A percentile compares a stretch with the other conserved stretches of the same genome.
These are phyloP conservation scores for Coniosporium apollinis DNA, from an alignment of 495 filamentous ascomycete species.

Conservation along the genomic window DNA sequence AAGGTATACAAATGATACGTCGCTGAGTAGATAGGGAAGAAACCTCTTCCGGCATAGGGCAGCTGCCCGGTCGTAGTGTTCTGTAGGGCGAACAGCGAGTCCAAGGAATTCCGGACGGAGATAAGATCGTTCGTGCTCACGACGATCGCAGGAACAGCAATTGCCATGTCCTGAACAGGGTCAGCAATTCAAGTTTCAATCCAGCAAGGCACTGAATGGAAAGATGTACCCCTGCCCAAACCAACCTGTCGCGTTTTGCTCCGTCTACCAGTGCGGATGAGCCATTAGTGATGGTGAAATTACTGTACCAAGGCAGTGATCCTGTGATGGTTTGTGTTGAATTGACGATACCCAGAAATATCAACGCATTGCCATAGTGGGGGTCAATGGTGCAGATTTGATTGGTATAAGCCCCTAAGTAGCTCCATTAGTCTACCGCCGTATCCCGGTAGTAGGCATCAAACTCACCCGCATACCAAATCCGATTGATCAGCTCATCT, in stretches of 20 bases:
- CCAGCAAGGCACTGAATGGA: too few relatives aligned
- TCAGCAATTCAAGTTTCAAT: too few relatives aligned
- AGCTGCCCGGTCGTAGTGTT: constrained; percentile 18
- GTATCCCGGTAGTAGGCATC: background rate
- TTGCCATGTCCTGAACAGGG: constrained; percentile 26
- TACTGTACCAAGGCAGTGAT: constrained; percentile 15
- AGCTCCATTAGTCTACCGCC: background rate
- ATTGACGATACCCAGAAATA: constrained; percentile 19
- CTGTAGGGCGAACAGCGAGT: constrained; percentile 28
- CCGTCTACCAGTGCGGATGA: constrained; percentile 26
- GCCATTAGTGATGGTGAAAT: constrained; percentile 34
- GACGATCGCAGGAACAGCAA: constrained; percentile 30
- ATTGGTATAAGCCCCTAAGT: constrained; percentile 32
- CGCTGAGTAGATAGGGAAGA: constrained; percentile 8
- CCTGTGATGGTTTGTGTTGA: constrained; percentile 7
- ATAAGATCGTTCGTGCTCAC: constrained; percentile 30
- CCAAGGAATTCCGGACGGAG: constrained; percentile 28
- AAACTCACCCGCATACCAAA: constrained; percentile 43
- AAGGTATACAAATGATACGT: constrained; percentile 25
- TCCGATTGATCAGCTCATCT: constrained; percentile 32
- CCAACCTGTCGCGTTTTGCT: constrained; percentile 39
- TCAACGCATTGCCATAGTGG: constrained; percentile 28
- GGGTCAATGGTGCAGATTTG: constrained; percentile 40
- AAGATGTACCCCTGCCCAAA: constrained; percentile 30
- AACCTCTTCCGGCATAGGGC: constrained; percentile 17